Percentiles rank a stretch among this genome's conserved stretches.
These are phyloP conservation scores for Saprolegnia parasitica DNA, from an alignment of 352 stramenopile species.

Conservation along the genomic window DNA sequence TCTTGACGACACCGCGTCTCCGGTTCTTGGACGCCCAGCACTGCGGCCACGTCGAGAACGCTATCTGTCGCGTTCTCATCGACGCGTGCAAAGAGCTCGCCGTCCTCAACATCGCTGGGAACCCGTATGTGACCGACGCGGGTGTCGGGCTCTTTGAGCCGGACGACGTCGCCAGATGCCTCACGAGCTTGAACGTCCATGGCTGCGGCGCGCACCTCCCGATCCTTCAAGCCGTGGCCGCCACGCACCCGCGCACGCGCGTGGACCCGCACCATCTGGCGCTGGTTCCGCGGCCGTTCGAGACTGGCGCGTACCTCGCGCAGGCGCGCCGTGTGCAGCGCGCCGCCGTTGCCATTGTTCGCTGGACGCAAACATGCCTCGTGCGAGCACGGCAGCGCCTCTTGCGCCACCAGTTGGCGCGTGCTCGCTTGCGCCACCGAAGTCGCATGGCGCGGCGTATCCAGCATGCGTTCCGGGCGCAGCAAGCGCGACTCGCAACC, in stretches of 20 bases:
- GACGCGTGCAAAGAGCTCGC: conserved; percentile 38
- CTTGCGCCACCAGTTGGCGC: background rate
- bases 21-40: conserved; percentile 56
- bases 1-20: conserved; percentile 37
- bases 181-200: conserved; percentile 48
- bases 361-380: conserved; percentile 11
- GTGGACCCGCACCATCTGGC: conserved; percentile 41
- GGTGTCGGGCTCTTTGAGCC: conserved; percentile 35
- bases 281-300: conserved; percentile 39
- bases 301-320: conserved; percentile 44
- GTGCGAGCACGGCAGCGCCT: conserved; percentile 3
- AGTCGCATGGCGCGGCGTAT: conserved; percentile 42
- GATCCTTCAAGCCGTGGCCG: conserved; percentile 38
- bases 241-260: conserved; percentile 39
- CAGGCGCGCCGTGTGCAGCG: conserved; percentile 30
- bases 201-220: conserved; percentile 53
- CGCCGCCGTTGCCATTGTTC: conserved; percentile 7
- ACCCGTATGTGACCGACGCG: conserved; percentile 66
- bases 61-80: conserved; percentile 12
- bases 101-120: conserved; percentile 53
- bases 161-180: conserved; percentile 30
- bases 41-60: conserved; percentile 58
- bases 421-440: conserved; percentile 37
- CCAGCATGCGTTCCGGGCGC: conserved; percentile 48
- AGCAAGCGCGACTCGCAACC: conserved; percentile 31